Percentiles rank a stretch among this genome's conserved stretches.
phyloP scores from a whole-genome alignment of 73 alveolate genomes.

The Paramecium primaurelia region DNA sequence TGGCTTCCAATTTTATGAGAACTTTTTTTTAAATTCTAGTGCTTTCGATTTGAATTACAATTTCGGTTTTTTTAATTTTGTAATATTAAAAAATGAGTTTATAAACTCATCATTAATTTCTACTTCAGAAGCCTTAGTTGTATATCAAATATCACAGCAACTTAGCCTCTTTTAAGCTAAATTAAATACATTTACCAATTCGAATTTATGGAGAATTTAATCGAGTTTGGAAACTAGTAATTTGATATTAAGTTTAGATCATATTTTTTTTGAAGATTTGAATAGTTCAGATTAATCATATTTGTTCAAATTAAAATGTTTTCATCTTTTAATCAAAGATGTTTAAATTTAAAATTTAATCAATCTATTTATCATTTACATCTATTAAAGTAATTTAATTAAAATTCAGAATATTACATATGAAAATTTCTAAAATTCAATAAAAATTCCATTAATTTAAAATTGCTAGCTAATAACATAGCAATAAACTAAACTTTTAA shows the following conservation, averaged over 20 bases:
- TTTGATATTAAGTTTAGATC: background rate
- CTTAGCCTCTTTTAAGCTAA: background rate
- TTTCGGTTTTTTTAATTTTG: background rate
- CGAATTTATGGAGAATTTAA: background rate
- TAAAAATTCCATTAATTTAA: background rate
- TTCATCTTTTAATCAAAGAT: background rate
- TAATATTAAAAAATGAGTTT: no score
- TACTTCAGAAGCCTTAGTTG: background rate
- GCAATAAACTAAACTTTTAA: background rate
- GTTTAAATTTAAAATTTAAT: background rate
- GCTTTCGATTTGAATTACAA: background rate
- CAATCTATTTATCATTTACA: background rate
- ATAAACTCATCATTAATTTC: background rate
- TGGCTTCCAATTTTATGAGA: background rate
- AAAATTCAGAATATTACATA: no score
- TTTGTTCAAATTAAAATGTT: background rate
- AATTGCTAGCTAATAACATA: background rate
- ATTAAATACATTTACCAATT: no score
- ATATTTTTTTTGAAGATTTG: background rate
- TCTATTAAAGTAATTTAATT: background rate
- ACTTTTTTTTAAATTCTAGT: background rate
- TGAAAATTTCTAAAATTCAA: no score
- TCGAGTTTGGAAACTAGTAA: background rate
- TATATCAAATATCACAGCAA: no score
- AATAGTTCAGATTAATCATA: background rate